phyloP scores from a whole-genome alignment of 1,284 basidiomycete genomes.

The Anthracocystis setariae region DNA sequence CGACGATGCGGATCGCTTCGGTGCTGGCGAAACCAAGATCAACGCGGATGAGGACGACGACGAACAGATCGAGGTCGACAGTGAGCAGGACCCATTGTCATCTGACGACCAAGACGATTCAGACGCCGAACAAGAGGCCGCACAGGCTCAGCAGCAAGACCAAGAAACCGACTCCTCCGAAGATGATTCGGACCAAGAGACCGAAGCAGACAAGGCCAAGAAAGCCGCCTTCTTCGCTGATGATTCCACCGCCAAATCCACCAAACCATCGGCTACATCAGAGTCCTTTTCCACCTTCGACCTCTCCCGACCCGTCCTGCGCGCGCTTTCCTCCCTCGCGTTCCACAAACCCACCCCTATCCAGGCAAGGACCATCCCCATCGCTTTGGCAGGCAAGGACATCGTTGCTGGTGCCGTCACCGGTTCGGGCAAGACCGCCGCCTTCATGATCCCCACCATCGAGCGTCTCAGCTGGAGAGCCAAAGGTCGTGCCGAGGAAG shows the following conservation, averaged over 20 bases:
- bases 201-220: constrained; percentile 56
- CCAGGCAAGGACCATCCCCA: constrained; percentile 98
- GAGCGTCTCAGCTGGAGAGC: constrained; percentile 88
- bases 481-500: constrained; percentile 84
- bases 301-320: constrained; percentile 86
- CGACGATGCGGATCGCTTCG: constrained; percentile 49
- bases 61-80: constrained; percentile 65
- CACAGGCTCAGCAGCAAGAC: constrained; percentile 12
- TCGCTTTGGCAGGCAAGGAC: constrained; percentile 93
- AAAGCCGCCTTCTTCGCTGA: constrained; percentile 65
- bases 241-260: constrained; percentile 27
- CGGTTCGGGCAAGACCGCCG: constrained; percentile 94
- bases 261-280: constrained; percentile 22
- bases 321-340: constrained; percentile 82
- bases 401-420: constrained; percentile 98
- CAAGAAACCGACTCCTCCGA: constrained; percentile 31
- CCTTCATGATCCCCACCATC: constrained; percentile 98
- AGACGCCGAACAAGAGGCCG: constrained; percentile 10
- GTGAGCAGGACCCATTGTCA: constrained; percentile 40
- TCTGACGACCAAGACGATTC: constrained; percentile 8
- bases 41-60: constrained; percentile 57
- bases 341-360: constrained; percentile 92
- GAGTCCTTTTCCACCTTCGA: constrained; percentile 82
- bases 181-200: constrained; percentile 50
- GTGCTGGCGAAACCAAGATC: constrained; percentile 54